phyloP scores from a whole-genome alignment of 768 basidiomycete species.

The Tylopilus intermedius region DNA sequence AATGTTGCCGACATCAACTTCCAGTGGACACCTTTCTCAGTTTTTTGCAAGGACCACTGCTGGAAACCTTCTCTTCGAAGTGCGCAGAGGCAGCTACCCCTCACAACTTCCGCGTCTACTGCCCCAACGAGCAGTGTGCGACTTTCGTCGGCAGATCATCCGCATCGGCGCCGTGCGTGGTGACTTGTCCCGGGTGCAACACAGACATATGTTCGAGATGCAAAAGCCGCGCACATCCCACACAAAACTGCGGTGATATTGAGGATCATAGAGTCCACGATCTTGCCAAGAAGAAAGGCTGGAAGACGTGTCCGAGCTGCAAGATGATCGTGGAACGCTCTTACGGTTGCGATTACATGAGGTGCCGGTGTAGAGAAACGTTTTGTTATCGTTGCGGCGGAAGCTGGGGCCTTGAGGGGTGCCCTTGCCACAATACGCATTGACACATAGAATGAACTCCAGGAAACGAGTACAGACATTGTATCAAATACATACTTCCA shows the following conservation, averaged over 20 bases:
- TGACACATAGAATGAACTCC: too few species aligned
- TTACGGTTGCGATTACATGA: slow-evolving; percentile 55
- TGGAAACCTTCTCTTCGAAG: slow-evolving; percentile 37
- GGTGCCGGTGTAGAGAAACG: slow-evolving; percentile 40
- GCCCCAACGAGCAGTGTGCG: slow-evolving; percentile 43
- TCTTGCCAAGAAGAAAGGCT: slow-evolving; percentile 43
- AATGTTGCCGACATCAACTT: slow-evolving; percentile 44
- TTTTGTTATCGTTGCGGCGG: slow-evolving; percentile 25
- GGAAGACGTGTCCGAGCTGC: slow-evolving; percentile 63
- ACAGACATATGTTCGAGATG: slow-evolving; percentile 43
- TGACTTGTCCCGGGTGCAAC: slow-evolving; percentile 40
- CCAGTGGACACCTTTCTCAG: slow-evolving; percentile 25
- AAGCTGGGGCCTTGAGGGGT: slow-evolving; percentile 2
- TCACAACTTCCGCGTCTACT: slow-evolving; percentile 44
- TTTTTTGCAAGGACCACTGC: slow-evolving; percentile 30
- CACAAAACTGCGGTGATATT: slow-evolving; percentile 40
- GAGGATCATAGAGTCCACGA: slow-evolving; percentile 37
- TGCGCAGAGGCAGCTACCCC: slow-evolving; percentile 43
- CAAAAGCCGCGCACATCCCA: slow-evolving; percentile 41
- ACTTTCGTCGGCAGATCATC: slow-evolving; percentile 44
- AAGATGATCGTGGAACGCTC: slow-evolving; percentile 48
- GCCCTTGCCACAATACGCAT: neutral
- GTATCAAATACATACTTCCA: neutral
- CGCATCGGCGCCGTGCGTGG: slow-evolving; percentile 13
- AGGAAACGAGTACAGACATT: neutral